Evolutionary conservation across 2,329 filamentous ascomycete genomes (phyloP), one percentile per base, ranked within the genome.

Genomic region (Penicillium verrucosum): DNA sequence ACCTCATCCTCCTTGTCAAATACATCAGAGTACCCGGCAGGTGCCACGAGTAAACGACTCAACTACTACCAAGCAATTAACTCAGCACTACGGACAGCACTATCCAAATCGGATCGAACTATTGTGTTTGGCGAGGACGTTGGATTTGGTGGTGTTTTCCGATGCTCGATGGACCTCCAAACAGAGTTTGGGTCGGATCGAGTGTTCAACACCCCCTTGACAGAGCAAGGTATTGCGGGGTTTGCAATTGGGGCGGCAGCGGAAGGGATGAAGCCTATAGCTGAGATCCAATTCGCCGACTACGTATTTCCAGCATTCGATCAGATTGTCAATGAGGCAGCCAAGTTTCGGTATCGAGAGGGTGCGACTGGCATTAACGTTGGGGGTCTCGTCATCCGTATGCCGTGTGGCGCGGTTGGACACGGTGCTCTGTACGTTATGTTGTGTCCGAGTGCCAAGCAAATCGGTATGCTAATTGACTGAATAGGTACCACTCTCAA

Each of bases 31-130:
- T 84, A 97, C 5, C 81, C 90, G 0, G 85, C 85, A 70, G 85
- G 86, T 44, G 82, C 87, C 1, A 82, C 82, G 16, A 93, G 91
- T 3, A 91, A 90, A 72, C 89, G 90, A 64, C 89, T 95, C 82
- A 97, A 97, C 76, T 83, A 97, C 37, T 97, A 94, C 78, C 91
- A 96, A 73, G 88, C 94, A 49, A 86, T 99, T 79, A 97, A 97
- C 72, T 87, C 93, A 63, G 92, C 93, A 11, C 81, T 99, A 23
- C 85, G 89, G 23, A 89, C 88, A 57, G 90, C 93, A 25, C 82
- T 99, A 29, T 85, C 88, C 16, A 85, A 88, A 36, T 92, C 97
- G 67, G 90, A 96, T 62, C 86, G 88, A 18, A 91, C 96, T 23
- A 79, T 97, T 55, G 82, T 99, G 10, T 99, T 99, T 68, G 94